Conservation (phyloP, 306 rosid genomes). For the Comarum palustre region DNA sequence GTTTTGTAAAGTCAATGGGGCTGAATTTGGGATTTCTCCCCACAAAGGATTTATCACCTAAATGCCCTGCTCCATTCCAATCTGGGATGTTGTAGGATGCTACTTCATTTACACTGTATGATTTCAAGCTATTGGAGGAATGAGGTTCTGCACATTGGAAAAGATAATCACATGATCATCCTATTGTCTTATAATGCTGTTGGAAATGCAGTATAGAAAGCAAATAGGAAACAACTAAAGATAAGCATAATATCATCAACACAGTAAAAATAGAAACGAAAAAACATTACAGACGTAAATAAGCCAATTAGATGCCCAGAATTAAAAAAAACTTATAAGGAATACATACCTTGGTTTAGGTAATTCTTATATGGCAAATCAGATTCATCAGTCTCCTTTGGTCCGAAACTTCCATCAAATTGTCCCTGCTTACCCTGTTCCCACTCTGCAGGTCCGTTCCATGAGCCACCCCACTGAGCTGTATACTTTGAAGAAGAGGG, state of each 20-base stretch:
- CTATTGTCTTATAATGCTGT: background rate
- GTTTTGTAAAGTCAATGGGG: conserved; percentile 36
- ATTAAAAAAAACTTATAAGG: background rate
- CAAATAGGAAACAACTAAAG: background rate
- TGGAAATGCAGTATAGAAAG: background rate
- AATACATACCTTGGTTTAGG: conserved; percentile 46
- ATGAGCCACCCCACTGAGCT: conserved; percentile 32
- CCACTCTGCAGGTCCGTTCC: conserved; percentile 47
- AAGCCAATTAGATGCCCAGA: background rate
- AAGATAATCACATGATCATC: conserved; percentile 1
- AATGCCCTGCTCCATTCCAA: conserved; percentile 35
- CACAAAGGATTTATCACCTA: conserved; percentile 34
- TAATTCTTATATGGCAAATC: conserved; percentile 34
- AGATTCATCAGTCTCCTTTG: conserved; percentile 30
- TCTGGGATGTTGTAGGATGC: conserved; percentile 30
- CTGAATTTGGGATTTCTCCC: conserved; percentile 31
- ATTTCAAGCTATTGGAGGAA: conserved; percentile 32
- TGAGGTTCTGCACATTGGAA: conserved; percentile 40
- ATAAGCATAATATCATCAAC: background rate
- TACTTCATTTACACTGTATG: conserved; percentile 23
- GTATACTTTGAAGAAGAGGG: conserved; percentile 31
- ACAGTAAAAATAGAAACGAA: background rate
- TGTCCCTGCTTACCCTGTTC: conserved; percentile 36
- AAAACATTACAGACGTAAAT: background rate
- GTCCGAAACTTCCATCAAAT: conserved; percentile 35